Base-by-base conservation (phyloP, 805 yeast genomes). In the Starmerella cellae region DNA sequence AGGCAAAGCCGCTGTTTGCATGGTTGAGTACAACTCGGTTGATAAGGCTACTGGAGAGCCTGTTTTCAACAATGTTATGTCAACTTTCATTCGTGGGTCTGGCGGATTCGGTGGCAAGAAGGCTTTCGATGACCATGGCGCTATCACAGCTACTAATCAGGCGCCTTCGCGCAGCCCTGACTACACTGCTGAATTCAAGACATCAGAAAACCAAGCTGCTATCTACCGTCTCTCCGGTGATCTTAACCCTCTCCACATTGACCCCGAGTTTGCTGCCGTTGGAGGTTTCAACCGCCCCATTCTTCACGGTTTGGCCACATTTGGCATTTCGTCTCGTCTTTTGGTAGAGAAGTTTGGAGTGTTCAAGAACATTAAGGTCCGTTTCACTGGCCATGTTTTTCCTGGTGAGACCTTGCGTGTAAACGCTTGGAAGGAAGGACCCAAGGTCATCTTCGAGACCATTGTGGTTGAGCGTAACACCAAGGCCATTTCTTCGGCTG, bases 181-280 rank as follows among this genome's bases (percentile, higher is more conserved):
- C 58, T 81, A 73, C 55, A 75, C 70, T 43, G 60, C 63, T 36
- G 73, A 69, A 34, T 70, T 74, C 54, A 63, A 70, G 50, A 81
- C 91, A 2, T 58, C 70, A 22, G 67, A 62, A 34, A 82, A 85
- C 60, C 84, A 77, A 61, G 96, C 96, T 36, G 83, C 94, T 3
- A 63, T 87, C 43, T 88, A 88, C 67, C 75, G 98, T 60, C 68
- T 88, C 47, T 79, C 88, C 47, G 97, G 95, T 42, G 98, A 88
- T 67, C 78, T 77, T 62, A 88, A 88, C 63, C 98, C 98, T 46
- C 71, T 88, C 54, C 98, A 87, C 66, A 79, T 88, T 59, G 97
- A 88, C 65, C 96, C 97, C 17, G 68, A 61, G 24, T 80, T 87
- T 63, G 96, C 97, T 14, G 74, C 77, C 49, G 82, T 82, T 44